phyloP scores from a whole-genome alignment of 1,139 yeast species.

The Blastobotrys proliferans region DNA sequence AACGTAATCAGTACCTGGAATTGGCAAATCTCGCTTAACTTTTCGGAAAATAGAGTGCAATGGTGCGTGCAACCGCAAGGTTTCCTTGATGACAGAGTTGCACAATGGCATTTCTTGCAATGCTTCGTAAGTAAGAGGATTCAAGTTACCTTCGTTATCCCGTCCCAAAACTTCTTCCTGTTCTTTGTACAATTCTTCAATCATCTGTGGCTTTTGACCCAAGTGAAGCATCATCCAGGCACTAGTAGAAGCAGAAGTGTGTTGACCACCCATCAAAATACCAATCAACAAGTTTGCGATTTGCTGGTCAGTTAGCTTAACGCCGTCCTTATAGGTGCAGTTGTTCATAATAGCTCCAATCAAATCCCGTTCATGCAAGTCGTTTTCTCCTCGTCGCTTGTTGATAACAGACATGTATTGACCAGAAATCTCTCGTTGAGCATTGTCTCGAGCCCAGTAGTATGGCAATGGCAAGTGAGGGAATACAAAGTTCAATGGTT shows the following conservation, averaged over 20 bases:
- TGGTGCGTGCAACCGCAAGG: slow-evolving; percentile 93
- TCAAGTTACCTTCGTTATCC: slow-evolving; percentile 39
- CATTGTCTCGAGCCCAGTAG: slow-evolving; percentile 79
- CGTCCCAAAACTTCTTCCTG: slow-evolving; percentile 60
- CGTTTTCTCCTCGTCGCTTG: slow-evolving; percentile 68
- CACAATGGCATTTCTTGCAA: slow-evolving; percentile 76
- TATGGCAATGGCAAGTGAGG: slow-evolving; percentile 88
- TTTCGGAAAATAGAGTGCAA: slow-evolving; percentile 93
- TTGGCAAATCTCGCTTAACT: slow-evolving; percentile 71
- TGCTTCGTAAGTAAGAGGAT: slow-evolving; percentile 65
- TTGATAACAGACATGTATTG: slow-evolving; percentile 78
- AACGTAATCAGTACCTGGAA: slow-evolving; percentile 74
- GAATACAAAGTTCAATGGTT: slow-evolving; percentile 93
- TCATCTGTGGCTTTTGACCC: slow-evolving; percentile 79
- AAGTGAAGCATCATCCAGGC: slow-evolving; percentile 92
- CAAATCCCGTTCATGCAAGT: slow-evolving; percentile 72
- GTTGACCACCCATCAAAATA: slow-evolving; percentile 98
- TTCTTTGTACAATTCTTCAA: slow-evolving; percentile 74
- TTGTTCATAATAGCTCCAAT: slow-evolving; percentile 80
- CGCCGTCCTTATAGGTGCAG: slow-evolving; percentile 89
- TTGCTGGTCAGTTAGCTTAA: slow-evolving; percentile 89
- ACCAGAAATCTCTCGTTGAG: slow-evolving; percentile 73
- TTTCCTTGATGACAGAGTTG: slow-evolving; percentile 83
- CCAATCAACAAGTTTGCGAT: slow-evolving; percentile 93
- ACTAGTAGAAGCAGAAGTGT: slow-evolving; percentile 93